Evolutionary conservation across 352 stramenopile genomes (phyloP).

Genomic region (Phytophthora hibernalis): DNA sequence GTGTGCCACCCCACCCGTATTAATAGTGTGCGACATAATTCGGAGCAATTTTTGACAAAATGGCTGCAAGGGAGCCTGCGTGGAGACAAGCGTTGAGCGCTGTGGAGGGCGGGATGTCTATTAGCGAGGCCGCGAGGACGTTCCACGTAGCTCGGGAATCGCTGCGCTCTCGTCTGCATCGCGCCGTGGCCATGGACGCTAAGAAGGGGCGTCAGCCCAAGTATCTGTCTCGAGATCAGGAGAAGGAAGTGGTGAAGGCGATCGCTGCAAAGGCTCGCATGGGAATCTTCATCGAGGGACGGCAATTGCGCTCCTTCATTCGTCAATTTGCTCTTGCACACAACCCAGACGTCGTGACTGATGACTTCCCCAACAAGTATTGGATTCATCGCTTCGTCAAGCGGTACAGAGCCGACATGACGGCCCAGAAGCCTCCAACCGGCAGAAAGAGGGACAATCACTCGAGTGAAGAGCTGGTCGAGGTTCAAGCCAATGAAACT

Average conservation of each 20-base stretch:
- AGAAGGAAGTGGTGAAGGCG: not conserved
- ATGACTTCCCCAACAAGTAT: not conserved
- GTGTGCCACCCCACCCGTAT: no score
- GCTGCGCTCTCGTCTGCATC: not conserved
- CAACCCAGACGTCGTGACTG: not conserved
- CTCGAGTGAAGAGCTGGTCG: conserved; percentile 19
- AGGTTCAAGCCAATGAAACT: conserved; percentile 28
- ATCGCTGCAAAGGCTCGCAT: not conserved
- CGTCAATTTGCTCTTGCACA: not conserved
- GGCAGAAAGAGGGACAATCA: no score
- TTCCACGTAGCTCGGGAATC: not conserved
- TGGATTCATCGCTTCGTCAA: no score
- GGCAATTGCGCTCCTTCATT: not conserved
- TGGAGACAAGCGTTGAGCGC: not conserved
- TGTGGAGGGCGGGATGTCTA: not conserved
- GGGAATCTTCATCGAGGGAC: not conserved
- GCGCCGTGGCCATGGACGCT: not conserved
- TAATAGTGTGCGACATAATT: no score
- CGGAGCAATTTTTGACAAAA: not conserved
- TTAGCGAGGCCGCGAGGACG: not conserved
- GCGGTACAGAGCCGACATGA: no score
- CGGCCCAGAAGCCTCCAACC: no score
- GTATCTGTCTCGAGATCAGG: not conserved
- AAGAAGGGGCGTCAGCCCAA: not conserved
- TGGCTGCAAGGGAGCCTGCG: not conserved